These are phyloP conservation scores for Thelonectria olida DNA, from an alignment of 2,329 filamentous ascomycete species.

Conservation along the genomic window DNA sequence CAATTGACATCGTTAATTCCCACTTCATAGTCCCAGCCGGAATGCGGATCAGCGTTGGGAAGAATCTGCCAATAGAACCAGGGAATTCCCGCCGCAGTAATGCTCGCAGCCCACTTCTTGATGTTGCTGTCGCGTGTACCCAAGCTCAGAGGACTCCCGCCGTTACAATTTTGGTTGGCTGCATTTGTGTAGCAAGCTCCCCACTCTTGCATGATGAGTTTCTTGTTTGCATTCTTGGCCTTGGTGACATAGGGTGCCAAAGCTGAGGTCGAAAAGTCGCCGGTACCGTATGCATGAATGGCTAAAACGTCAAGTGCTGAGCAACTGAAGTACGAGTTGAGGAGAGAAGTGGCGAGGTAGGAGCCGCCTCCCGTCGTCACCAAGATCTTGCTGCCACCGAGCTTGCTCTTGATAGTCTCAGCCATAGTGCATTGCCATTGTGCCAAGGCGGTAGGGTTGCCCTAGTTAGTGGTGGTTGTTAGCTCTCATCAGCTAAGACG, in stretches of 20 bases:
- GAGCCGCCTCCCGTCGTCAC: constrained; percentile 32
- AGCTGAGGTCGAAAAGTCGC: constrained; percentile 35
- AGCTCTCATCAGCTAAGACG: too few relatives aligned
- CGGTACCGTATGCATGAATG: constrained; percentile 27
- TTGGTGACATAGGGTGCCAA: constrained; percentile 37
- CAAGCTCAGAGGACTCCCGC: constrained; percentile 14
- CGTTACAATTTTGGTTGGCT: constrained; percentile 40
- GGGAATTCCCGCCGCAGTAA: constrained; percentile 42
- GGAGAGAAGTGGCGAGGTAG: constrained; percentile 28
- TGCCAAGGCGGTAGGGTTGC: constrained; percentile 21
- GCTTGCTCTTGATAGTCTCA: constrained; percentile 31
- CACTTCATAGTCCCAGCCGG: constrained; percentile 45
- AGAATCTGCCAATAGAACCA: constrained; percentile 48
- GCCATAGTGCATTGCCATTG: constrained; percentile 38
- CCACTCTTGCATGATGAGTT: constrained; percentile 39
- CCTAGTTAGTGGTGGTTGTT: constrained; percentile 8
- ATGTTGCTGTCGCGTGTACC: constrained; percentile 39
- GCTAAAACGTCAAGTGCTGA: constrained; percentile 5
- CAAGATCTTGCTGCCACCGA: constrained; percentile 29
- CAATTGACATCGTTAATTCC: constrained; percentile 39
- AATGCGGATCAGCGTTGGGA: constrained; percentile 42
- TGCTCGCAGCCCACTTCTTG: constrained; percentile 36
- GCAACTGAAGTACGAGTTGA: constrained; percentile 14
- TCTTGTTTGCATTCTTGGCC: constrained; percentile 41
- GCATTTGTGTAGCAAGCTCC: constrained; percentile 41